A percentile compares a stretch with the other conserved stretches of the same genome.
Conservation (phyloP, 1,284 basidiomycete genomes). For the Filobasidium uniguttulatum region DNA sequence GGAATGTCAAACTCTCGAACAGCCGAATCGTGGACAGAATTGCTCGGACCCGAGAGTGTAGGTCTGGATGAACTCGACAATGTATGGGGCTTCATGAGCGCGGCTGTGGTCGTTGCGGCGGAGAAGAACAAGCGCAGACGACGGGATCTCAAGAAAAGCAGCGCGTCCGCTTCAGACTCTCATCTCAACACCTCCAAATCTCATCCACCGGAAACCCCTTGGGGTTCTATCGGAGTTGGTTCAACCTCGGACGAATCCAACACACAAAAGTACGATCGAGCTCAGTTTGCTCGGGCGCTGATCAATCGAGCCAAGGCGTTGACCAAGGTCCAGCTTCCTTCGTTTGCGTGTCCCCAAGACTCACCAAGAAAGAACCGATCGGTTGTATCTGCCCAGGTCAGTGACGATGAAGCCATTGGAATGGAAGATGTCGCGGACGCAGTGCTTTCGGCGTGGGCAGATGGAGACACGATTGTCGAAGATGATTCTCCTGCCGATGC, state of each 20-base stretch:
- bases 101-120: background rate
- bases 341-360: background rate
- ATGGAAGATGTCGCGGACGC: conserved; percentile 1
- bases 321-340: background rate
- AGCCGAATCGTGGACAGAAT: background rate
- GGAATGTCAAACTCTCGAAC: background rate
- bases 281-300: background rate
- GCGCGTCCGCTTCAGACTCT: background rate
- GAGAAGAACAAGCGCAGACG: background rate
- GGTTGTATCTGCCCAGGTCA: background rate
- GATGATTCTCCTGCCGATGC: background rate
- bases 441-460: background rate
- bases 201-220: background rate
- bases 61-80: conserved; percentile 11
- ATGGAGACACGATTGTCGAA: background rate
- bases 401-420: background rate
- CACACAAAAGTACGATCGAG: too few species aligned
- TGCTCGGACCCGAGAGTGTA: conserved; percentile 12
- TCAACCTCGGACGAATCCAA: background rate
- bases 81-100: conserved; percentile 4
- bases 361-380: background rate
- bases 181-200: background rate
- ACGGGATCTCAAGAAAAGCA: background rate
- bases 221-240: background rate
- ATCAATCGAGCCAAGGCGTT: background rate